A percentile compares a stretch with the other conserved stretches of the same genome.
phyloP scores from a whole-genome alignment of 768 basidiomycete species.

The Tulasnella sp. region DNA sequence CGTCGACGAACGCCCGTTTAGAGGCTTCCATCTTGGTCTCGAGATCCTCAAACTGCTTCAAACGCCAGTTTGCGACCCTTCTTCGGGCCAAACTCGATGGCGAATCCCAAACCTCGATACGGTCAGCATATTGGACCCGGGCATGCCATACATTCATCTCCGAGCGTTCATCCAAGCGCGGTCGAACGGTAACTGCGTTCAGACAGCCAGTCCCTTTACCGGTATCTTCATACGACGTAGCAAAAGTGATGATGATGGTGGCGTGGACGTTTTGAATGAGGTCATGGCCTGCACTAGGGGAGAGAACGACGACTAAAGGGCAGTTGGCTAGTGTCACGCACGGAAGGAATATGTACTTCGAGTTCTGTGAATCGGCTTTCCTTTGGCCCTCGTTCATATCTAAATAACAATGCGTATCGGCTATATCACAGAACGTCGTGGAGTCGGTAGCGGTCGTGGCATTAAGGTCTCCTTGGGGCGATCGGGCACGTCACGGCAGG shows the following conservation, averaged over 20 bases:
- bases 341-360: too few species aligned
- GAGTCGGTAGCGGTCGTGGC: too few species aligned
- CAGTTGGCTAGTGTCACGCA: not conserved
- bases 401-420: too few species aligned
- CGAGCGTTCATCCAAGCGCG: not conserved
- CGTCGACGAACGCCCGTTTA: not conserved
- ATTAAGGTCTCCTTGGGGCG: too few species aligned
- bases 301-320: not conserved
- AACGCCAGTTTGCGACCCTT: not conserved
- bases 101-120: not conserved
- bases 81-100: not conserved
- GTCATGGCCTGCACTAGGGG: not conserved
- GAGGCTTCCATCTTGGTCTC: not conserved
- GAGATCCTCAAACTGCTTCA: not conserved
- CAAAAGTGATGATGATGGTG: too few species aligned
- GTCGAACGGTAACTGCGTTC: not conserved
- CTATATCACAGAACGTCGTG: too few species aligned
- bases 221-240: not conserved
- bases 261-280: not conserved
- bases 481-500: too few species aligned
- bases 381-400: too few species aligned
- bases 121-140: not conserved
- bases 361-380: too few species aligned
- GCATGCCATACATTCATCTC: not conserved
- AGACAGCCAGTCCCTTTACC: not conserved